Evolutionary conservation across 441 rosid species (phyloP).

Genomic region (Caryocar brasiliense): DNA sequence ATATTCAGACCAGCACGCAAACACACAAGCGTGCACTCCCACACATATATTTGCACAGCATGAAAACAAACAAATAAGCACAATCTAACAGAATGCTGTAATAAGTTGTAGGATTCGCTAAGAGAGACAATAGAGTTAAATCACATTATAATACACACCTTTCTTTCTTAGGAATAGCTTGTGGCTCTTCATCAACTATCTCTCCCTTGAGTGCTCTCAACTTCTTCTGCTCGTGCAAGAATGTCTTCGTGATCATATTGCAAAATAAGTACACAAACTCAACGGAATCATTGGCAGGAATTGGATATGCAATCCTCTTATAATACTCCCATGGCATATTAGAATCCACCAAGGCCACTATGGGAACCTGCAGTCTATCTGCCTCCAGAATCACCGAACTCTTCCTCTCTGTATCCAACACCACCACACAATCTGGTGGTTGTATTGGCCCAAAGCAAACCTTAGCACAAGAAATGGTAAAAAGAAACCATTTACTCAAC

Average conservation of each 20-base stretch:
- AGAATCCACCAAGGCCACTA: constrained; percentile 82
- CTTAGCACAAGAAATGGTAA: constrained; percentile 28
- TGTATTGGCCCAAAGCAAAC: constrained; percentile 71
- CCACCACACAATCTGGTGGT: constrained; percentile 90
- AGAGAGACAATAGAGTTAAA: too few relatives aligned
- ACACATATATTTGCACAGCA: neutral
- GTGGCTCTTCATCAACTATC: constrained; percentile 21
- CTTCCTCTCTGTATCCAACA: constrained; percentile 78
- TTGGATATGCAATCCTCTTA: constrained; percentile 72
- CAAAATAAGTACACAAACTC: constrained; percentile 92
- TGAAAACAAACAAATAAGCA: too few relatives aligned
- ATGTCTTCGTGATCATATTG: constrained; percentile 81
- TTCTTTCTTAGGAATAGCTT: constrained; percentile 14
- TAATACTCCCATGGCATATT: constrained; percentile 71
- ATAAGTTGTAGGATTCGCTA: too few relatives aligned
- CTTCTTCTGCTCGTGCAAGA: constrained; percentile 68
- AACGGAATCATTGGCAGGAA: constrained; percentile 87
- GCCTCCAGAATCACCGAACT: constrained; percentile 80
- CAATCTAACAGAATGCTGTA: too few relatives aligned
- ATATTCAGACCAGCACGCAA: too few relatives aligned
- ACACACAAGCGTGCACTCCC: neutral
- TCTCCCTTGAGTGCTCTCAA: constrained; percentile 20
- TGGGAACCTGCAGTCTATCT: constrained; percentile 65
- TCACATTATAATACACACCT: neutral
- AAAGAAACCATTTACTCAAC: too few relatives aligned